Evolutionary conservation across 495 filamentous ascomycete genomes (phyloP), one percentile per base, ranked within the genome.

Genomic region (Thermochaetoides thermophila): DNA sequence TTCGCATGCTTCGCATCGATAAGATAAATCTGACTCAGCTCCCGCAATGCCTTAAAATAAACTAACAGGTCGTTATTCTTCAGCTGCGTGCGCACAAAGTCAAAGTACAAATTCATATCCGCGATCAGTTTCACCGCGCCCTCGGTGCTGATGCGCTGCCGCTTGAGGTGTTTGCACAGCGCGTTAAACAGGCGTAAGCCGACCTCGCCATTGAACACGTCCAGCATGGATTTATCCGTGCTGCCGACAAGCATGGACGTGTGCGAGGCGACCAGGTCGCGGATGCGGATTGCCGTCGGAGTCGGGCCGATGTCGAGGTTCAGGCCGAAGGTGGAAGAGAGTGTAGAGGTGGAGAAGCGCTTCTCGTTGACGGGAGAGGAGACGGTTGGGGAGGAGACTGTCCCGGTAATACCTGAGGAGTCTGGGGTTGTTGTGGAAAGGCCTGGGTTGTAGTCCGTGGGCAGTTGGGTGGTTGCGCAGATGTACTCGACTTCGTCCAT

Each of bases 401-500:
- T 20, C 13, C 28, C 13, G 18, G 32, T n/a, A 3, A 39, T 38
- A 18, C 28, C 44, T 17, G 46, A 31, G 27, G 40, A 56, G 1
- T 36, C 25, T 9, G 58, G 58, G 1, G 64, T 54, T 18, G 66
- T 54, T 8, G 63, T 68, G 3, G 48, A 30, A 3, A 36, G 39
- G 2, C 44, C 25, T 3, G 91, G 91, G 47, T 96, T 95, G 56
- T 86, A 99, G 52, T 96, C 91, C 0, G 78, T 80, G 8, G 83
- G 74, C 36, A 69, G 57, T 49, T 99, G 91, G 11, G 76, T 80
- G 0, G 84, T 96, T 20, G 87, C 84, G 46, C 81, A 84, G 30
- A 99, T 68, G 46, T 86, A 93, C 43, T 99, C 91, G 27, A 96
- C 85, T 59, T 99, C 91, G 43, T 89, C 84, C 78, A 99, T 95